phyloP scores from a whole-genome alignment of 2,329 filamentous ascomycete species.

The Exophiala bonariae region DNA sequence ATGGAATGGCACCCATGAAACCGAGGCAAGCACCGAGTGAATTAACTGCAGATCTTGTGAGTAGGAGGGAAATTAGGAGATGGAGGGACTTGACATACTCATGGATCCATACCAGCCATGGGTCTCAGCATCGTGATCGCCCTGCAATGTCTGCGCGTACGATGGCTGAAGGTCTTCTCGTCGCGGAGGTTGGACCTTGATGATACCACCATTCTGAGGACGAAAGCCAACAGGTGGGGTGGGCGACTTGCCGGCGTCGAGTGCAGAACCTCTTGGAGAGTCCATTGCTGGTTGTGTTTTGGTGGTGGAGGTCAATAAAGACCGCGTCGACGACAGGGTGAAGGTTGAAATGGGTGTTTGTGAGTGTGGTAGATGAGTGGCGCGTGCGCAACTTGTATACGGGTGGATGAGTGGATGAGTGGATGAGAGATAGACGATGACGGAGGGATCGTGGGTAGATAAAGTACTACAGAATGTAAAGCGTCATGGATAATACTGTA shows the following conservation, averaged over 20 bases:
- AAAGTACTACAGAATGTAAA: background rate
- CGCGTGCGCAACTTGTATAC: background rate
- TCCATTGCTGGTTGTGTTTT: slow-evolving; percentile 22
- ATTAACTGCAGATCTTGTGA: slow-evolving; percentile 57
- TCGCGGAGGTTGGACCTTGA: slow-evolving; percentile 75
- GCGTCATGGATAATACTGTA: background rate
- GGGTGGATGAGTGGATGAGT: background rate
- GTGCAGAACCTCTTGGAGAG: slow-evolving; percentile 18
- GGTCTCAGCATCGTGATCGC: slow-evolving; percentile 65
- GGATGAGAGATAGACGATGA: background rate
- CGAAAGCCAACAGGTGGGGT: slow-evolving; percentile 45
- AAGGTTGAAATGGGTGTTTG: background rate
- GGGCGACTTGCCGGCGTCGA: slow-evolving; percentile 37
- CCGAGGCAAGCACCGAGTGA: slow-evolving; percentile 72
- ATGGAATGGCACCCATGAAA: slow-evolving; percentile 80
- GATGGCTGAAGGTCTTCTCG: slow-evolving; percentile 81
- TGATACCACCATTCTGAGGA: slow-evolving; percentile 50
- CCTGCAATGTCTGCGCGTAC: slow-evolving; percentile 68
- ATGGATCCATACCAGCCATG: slow-evolving; percentile 89
- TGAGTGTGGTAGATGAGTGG: background rate
- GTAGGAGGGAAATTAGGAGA: background rate
- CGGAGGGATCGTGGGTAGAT: background rate
- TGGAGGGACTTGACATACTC: slow-evolving; percentile 58
- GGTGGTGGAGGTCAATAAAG: slow-evolving; percentile 6
- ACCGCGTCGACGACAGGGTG: slow-evolving; percentile 21